Percentiles rank a stretch among this genome's conserved stretches.
These are phyloP conservation scores for Arctium minus DNA, from an alignment of 129 eudicot genomes.

Conservation along the genomic window DNA sequence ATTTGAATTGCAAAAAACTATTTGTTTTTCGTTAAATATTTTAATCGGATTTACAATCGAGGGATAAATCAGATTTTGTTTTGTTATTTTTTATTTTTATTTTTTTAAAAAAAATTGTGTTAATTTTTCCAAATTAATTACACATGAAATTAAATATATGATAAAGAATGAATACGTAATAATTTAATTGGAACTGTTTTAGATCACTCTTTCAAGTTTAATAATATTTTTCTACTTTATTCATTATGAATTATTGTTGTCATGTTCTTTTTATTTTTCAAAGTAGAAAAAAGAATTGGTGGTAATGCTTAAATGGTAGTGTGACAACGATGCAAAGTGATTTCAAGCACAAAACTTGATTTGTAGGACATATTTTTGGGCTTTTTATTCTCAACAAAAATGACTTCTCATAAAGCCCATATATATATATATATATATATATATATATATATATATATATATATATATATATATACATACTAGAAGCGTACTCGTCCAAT, in stretches of 20 bases:
- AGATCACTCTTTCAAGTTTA: conserved; percentile 18
- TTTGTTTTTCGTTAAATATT: neutral
- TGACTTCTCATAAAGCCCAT: conserved; percentile 21
- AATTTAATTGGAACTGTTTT: conserved; percentile 16
- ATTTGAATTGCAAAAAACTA: neutral
- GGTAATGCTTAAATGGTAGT: conserved; percentile 14
- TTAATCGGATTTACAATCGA: neutral
- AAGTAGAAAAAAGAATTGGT: conserved; percentile 7
- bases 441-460: no score
- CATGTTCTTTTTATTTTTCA: neutral
- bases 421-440: neutral
- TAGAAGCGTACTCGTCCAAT: no score
- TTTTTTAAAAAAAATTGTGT: no score
- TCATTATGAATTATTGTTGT: conserved; percentile 24
- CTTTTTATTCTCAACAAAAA: conserved; percentile 1
- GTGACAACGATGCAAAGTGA: conserved; percentile 29
- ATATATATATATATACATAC: neutral
- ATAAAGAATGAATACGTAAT: neutral
- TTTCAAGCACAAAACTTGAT: conserved; percentile 20
- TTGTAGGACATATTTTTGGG: conserved; percentile 24
- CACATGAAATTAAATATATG: no score
- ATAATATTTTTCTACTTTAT: conserved; percentile 20
- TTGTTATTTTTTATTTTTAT: no score
- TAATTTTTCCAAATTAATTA: no score
- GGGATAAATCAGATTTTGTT: neutral